Evolutionary conservation across 2,329 filamentous ascomycete genomes (phyloP).

Genomic region (Epichloe sp.): DNA sequence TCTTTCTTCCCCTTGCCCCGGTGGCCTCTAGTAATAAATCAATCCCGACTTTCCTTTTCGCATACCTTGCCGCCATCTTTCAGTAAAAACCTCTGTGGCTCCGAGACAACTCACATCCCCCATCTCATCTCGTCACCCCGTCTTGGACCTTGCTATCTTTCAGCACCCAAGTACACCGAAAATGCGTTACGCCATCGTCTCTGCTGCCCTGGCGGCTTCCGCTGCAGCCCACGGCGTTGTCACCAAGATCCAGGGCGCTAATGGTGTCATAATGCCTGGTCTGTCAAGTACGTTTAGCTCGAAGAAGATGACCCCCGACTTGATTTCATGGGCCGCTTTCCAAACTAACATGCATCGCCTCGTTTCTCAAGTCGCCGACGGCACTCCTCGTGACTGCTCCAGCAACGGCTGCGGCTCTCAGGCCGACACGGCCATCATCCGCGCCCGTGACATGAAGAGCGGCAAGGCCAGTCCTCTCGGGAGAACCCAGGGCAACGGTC

Average conservation of each 20-base stretch:
- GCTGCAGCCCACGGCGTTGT: slow-evolving; percentile 46
- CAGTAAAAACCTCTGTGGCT: no score
- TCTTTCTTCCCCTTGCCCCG: background rate
- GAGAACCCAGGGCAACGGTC: slow-evolving; percentile 45
- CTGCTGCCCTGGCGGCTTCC: slow-evolving; percentile 27
- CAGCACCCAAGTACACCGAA: slow-evolving; percentile 7
- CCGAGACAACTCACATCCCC: no score
- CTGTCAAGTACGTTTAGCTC: slow-evolving; percentile 22
- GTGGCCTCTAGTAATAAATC: background rate
- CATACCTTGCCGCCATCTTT: background rate
- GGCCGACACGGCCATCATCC: slow-evolving; percentile 58
- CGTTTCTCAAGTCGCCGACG: slow-evolving; percentile 39
- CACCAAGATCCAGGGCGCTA: slow-evolving; percentile 42
- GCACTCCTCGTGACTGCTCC: slow-evolving; percentile 54
- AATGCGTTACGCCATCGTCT: slow-evolving; percentile 18
- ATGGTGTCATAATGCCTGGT: slow-evolving; percentile 49
- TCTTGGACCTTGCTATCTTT: background rate
- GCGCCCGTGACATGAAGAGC: slow-evolving; percentile 41
- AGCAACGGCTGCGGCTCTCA: slow-evolving; percentile 50
- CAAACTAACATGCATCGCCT: slow-evolving; percentile 2
- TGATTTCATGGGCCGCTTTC: background rate
- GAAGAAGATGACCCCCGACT: background rate
- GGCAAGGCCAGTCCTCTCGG: slow-evolving; percentile 45
- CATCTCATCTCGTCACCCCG: no score
- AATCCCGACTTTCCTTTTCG: background rate